Evolutionary conservation across 2,329 filamentous ascomycete species (phyloP), one percentile per base, ranked within the genome.

Genomic region (Cladosporium sp.): DNA sequence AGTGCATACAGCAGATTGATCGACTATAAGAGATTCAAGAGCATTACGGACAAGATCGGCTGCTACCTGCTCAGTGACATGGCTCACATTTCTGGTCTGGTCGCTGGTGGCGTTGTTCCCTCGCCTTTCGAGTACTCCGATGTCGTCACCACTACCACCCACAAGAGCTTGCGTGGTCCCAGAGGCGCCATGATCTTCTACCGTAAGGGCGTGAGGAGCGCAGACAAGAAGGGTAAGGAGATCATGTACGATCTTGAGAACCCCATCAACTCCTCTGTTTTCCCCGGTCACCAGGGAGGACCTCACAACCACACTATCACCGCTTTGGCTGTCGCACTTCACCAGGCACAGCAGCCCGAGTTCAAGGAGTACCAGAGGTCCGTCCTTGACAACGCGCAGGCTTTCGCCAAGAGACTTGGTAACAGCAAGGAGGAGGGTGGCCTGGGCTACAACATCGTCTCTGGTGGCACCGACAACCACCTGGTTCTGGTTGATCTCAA

Each of bases 221-320:
- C 84, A 46, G 86, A 95, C 69, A 73, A 85, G 54, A 95, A 95
- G 78, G 89, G 85, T 42, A 91, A 90, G 65, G 84, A 95, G 64
- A 83, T 86, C 60, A 72, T 88, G 67, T 98, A 96, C 73, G 85
- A 96, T 64, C 85, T 98, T 36, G 93, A 97, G 70, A 80, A 78
- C 22, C 88, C 91, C 50, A 98, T 98, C 75, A 98, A 98, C 74
- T 82, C 83, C 61, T 95, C 92, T 50, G 93, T 98, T 54, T 98
- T 98, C 78, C 93, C 93, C 13, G 93, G 93, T 50, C 93, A 98
- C 72, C 93, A 98, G 71, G 93, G 93, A 67, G 93, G 93, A 19
- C 93, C 93, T 48, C 93, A 98, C 75, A 98, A 98, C 76, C 93
- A 98, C 77, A 98, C 93, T 61, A 98, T 98, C 69, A 94, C 93